Percentiles rank a stretch among this genome's conserved stretches.
These are phyloP conservation scores for Tylopilus rubrobrunneus DNA, from an alignment of 768 basidiomycete genomes.

Conservation along the genomic window DNA sequence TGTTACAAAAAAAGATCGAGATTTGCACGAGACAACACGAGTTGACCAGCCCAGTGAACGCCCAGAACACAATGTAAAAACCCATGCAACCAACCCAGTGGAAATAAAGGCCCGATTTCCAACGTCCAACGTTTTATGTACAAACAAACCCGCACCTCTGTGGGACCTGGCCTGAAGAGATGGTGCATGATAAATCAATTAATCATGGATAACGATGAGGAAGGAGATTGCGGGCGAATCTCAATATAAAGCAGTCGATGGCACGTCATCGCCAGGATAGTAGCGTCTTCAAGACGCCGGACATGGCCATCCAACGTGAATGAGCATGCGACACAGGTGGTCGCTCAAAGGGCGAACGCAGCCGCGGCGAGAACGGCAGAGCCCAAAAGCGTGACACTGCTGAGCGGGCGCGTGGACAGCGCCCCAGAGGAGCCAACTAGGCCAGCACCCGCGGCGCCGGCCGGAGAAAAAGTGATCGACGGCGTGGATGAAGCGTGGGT, in stretches of 20 bases:
- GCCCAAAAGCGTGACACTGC: slow-evolving; percentile 20
- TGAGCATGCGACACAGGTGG: slow-evolving; percentile 28
- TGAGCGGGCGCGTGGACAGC: slow-evolving; percentile 22
- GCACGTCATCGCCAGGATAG: slow-evolving; percentile 23
- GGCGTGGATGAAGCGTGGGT: slow-evolving; percentile 12
- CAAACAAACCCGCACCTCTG: slow-evolving; percentile 8
- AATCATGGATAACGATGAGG: neutral
- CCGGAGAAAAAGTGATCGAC: slow-evolving; percentile 14
- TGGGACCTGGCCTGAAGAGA: slow-evolving; percentile 8
- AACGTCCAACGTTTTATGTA: neutral
- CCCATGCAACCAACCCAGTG: slow-evolving; percentile 12
- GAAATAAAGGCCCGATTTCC: slow-evolving; percentile 4
- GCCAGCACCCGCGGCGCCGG: slow-evolving; percentile 36
- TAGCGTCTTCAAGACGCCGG: slow-evolving; percentile 24
- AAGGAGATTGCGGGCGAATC: no score
- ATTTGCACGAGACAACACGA: slow-evolving; percentile 2
- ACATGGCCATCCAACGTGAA: slow-evolving; percentile 35
- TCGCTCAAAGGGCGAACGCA: slow-evolving; percentile 23
- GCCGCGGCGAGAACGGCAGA: slow-evolving; percentile 18
- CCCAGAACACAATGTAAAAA: slow-evolving; percentile 1
- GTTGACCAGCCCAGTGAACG: slow-evolving; percentile 14
- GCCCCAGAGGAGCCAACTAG: slow-evolving; percentile 20
- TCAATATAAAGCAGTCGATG: neutral
- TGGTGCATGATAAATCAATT: slow-evolving; percentile 4
- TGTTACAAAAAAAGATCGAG: slow-evolving; percentile 9